These are phyloP conservation scores for Dioszegia hungarica DNA, from an alignment of 768 basidiomycete species.

Conservation along the genomic window DNA sequence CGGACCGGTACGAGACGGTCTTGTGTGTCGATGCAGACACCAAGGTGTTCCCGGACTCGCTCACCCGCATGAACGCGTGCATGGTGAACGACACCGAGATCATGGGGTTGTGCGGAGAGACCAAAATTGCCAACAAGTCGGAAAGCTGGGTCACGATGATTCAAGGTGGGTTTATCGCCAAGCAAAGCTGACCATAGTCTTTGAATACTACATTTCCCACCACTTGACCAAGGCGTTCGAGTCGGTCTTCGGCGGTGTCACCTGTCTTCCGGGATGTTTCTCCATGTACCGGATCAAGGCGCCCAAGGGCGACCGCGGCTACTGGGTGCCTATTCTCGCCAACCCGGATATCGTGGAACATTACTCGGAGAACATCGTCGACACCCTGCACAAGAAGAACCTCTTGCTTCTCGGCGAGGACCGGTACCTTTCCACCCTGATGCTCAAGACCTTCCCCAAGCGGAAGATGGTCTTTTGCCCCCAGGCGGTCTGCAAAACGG, in stretches of 20 bases:
- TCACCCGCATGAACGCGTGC: conserved; percentile 91
- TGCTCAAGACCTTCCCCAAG: conserved; percentile 98
- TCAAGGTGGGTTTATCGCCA: conserved; percentile 65
- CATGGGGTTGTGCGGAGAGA: conserved; percentile 98
- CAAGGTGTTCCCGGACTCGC: conserved; percentile 96
- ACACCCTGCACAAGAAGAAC: conserved; percentile 99
- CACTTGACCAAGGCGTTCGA: conserved; percentile 99
- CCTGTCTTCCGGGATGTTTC: conserved; percentile 98
- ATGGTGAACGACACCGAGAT: conserved; percentile 97
- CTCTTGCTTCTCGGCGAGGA: conserved; percentile 94
- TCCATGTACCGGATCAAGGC: conserved; percentile 99
- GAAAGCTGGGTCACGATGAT: conserved; percentile 99
- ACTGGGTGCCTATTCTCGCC: conserved; percentile 97
- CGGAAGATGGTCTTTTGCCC: conserved; percentile 99
- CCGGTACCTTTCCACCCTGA: conserved; percentile 94
- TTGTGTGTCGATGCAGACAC: conserved; percentile 97
- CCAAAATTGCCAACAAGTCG: conserved; percentile 98
- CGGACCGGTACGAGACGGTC: conserved; percentile 90
- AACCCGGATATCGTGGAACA: conserved; percentile 98
- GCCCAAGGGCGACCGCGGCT: conserved; percentile 90
- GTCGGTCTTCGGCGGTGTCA: conserved; percentile 98
- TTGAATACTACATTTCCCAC: conserved; percentile 99
- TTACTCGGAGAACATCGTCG: conserved; percentile 98
- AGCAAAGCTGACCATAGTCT: conserved; percentile 59
- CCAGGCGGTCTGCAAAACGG: conserved; percentile 97